A percentile compares a stretch with the other conserved stretches of the same genome.
phyloP scores from a whole-genome alignment of 2,329 filamentous ascomycete genomes.

The Clonostachys solani region DNA sequence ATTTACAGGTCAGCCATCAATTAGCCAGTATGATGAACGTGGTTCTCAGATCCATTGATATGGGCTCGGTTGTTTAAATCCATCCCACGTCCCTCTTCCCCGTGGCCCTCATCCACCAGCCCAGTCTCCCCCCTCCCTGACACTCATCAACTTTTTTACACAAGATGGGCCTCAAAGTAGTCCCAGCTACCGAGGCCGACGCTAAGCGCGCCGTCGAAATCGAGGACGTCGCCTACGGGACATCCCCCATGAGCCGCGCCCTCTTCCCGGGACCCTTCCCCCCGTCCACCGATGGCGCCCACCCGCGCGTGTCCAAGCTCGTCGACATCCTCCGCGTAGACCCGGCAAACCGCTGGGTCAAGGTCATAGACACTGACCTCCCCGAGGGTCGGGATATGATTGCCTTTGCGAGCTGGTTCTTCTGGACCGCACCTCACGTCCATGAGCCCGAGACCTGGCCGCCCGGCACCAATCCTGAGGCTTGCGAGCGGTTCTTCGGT shows the following conservation, averaged over 20 bases:
- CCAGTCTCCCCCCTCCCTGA: no score
- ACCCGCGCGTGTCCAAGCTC: constrained; percentile 13
- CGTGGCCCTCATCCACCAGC: no score
- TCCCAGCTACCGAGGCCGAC: constrained; percentile 26
- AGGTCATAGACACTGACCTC: constrained; percentile 27
- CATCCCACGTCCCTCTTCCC: no score
- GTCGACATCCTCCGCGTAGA: constrained; percentile 11
- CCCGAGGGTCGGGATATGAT: constrained; percentile 17
- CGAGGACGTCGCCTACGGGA: constrained; percentile 28
- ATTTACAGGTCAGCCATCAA: no score
- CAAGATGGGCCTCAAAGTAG: constrained; percentile 30
- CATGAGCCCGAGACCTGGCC: constrained; percentile 17
- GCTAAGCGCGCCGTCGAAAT: constrained; percentile 26
- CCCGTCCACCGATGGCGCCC: constrained; percentile 11
- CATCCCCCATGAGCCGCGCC: constrained; percentile 18
- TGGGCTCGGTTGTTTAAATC: no score
- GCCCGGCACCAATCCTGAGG: constrained; percentile 23
- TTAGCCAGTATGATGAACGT: no score
- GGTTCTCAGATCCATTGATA: no score
- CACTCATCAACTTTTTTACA: no score
- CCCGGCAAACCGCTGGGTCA: constrained; percentile 23
- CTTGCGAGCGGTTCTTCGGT: constrained; percentile 22
- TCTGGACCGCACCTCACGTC: constrained; percentile 16
- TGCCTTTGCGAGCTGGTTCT: constrained; percentile 28
- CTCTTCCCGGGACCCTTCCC: constrained; percentile 21